Conservation (phyloP, 495 filamentous ascomycete genomes). For the Letharia lupina region DNA sequence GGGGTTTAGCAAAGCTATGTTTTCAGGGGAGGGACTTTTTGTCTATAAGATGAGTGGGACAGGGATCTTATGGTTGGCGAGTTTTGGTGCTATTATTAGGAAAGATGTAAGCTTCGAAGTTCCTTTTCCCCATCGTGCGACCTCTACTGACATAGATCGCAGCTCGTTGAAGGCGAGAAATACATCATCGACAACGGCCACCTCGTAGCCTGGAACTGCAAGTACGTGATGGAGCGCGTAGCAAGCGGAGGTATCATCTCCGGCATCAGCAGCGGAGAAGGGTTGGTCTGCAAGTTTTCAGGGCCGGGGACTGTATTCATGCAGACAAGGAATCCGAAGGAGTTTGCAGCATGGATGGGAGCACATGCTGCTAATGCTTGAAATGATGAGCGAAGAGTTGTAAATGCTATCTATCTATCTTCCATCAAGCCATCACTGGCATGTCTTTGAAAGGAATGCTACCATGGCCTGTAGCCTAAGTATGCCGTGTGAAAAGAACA, state of each 20-base stretch:
- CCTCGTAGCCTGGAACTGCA: constrained; percentile 94
- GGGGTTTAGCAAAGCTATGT: constrained; percentile 82
- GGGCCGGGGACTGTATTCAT: constrained; percentile 90
- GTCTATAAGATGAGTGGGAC: constrained; percentile 76
- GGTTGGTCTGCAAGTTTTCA: constrained; percentile 85
- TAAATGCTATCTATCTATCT: background rate
- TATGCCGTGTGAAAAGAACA: background rate
- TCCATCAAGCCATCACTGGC: background rate
- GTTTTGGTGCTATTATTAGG: constrained; percentile 88
- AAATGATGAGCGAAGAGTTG: background rate
- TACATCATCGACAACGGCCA: constrained; percentile 96
- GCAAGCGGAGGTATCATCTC: constrained; percentile 85
- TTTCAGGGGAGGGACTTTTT: constrained; percentile 87
- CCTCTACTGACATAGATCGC: background rate
- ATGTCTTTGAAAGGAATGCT: background rate
- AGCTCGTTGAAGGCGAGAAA: constrained; percentile 68
- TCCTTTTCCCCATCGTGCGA: background rate
- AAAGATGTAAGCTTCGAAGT: constrained; percentile 65
- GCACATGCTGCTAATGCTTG: constrained; percentile 27
- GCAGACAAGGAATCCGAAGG: constrained; percentile 76
- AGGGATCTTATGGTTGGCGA: constrained; percentile 80
- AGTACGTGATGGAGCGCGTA: constrained; percentile 82
- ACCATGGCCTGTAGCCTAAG: background rate
- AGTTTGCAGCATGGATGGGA: constrained; percentile 46
- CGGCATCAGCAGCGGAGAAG: constrained; percentile 68